Evolutionary conservation across 106 monocot genomes (phyloP), one percentile per base, ranked within the genome.

Genomic region (Apostasia ramifera): DNA sequence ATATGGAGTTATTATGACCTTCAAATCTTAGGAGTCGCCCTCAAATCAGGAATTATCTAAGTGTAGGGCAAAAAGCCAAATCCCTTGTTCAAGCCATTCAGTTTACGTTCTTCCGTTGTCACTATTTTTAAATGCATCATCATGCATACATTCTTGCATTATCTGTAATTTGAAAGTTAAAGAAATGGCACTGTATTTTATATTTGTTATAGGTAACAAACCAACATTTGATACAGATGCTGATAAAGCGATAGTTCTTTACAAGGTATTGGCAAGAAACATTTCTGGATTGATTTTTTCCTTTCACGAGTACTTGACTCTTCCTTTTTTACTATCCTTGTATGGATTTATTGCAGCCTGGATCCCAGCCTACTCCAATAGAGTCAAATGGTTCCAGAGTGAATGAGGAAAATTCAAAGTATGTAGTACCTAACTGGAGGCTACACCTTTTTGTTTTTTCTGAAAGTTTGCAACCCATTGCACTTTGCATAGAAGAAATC

Each of bases 401-500:
- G 11, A 68, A 77, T 57, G 81, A 74, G 61, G 90, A 90, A 69
- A 90, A 74, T 63, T 83, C 90, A 57, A 90, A 86, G 90, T 90
- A 90, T 71, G 70, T 61, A 15, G 9, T 12, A 64, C 45, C 58
- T 5, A 58, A 68, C 54, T 48, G 47, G 41, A 10, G 47, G 38
- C 8, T 47, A 40, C 52, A 6, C 52, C 52, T n/a, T 63, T 13
- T 61, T 6, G 11, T 40, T 61, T 55, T 46, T 71, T 63, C 45
- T 48, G 52, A 62, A 61, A 41, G 49, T 40, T 49, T 59, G 1
- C 40, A 2, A 8, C 40, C 40, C 26, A 40, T 6, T 40, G 37
- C 2, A 59, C 37, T 59, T 50, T 50, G 6, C 8, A 50, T 50
- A 26, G 26, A 26, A 26, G 26, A 26, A 26, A 26, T 26, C 26